A percentile compares a stretch with the other conserved stretches of the same genome.
Evolutionary conservation across 495 filamentous ascomycete genomes (phyloP).

Genomic region (Thozetella sp.): DNA sequence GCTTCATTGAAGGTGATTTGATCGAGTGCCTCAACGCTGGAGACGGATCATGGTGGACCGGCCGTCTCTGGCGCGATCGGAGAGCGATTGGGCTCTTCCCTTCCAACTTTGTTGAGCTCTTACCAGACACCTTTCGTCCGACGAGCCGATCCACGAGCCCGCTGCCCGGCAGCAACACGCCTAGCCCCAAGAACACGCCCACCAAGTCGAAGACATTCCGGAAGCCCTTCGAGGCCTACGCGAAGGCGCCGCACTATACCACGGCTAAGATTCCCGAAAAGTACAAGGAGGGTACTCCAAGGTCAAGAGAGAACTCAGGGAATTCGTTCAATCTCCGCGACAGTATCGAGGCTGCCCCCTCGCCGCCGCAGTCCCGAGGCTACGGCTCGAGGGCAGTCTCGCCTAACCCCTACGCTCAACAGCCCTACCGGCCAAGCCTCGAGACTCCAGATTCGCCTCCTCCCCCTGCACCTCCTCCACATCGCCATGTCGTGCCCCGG

Average conservation of each 20-base stretch:
- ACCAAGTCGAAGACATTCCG: constrained; percentile 67
- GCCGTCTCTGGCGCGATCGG: constrained; percentile 81
- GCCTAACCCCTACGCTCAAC: constrained; percentile 3
- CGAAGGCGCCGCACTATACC: constrained; percentile 56
- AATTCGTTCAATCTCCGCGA: constrained; percentile 12
- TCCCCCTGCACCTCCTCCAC: constrained; percentile 56
- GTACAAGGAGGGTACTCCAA: constrained; percentile 32
- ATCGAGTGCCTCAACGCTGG: constrained; percentile 98
- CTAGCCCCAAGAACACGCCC: constrained; percentile 51
- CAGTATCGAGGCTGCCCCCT: background rate
- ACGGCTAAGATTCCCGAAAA: constrained; percentile 53
- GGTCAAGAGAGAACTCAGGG: constrained; percentile 34
- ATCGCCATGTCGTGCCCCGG: constrained; percentile 35
- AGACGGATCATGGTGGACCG: constrained; percentile 98
- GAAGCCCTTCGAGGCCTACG: constrained; percentile 71
- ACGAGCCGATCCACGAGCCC: constrained; percentile 78
- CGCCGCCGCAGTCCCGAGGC: background rate
- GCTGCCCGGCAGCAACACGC: constrained; percentile 52
- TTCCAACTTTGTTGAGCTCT: constrained; percentile 93
- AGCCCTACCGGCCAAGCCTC: constrained; percentile 8
- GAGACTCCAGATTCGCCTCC: constrained; percentile 39
- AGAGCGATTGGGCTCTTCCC: constrained; percentile 90
- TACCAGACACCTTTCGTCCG: constrained; percentile 82
- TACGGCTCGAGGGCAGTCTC: constrained; percentile 11
- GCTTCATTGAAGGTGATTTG: constrained; percentile 95